Evolutionary conservation across 768 basidiomycete species (phyloP), one percentile per base, ranked within the genome.

Genomic region (Galerina sulciceps): DNA sequence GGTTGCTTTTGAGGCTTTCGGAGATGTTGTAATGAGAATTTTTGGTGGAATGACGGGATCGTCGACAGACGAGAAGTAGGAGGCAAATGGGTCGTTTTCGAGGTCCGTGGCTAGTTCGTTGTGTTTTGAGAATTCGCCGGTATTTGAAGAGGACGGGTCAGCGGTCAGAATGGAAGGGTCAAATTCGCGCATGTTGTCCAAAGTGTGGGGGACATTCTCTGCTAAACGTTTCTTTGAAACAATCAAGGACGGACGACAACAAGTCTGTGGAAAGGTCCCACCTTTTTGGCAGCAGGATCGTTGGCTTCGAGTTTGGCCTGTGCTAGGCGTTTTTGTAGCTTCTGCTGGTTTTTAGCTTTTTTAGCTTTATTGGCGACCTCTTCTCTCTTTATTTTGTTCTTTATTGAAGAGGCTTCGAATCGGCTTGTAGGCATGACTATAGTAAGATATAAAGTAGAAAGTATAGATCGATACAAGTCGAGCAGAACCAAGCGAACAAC

Each of bases 101-200:
- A 92, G 82, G 65, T 92, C 91, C 14, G 79, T 82, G 10, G 84
- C 84, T 34, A 84, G 73, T 66, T 93, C 91, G 31, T 86, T 79
- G 47, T 74, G 61, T 45, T 79, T 71, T n/a, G 75, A 62, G 13
- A 55, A 56, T 58, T 58, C 61, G 23, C 44, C 73, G 11, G 57
- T 53, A 53, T 62, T 65, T 18, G 76, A 74, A n/a, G 69, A 72
- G 5, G 79, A 78, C 34, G 85, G 84, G 58, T 85, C 77, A 40
- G 84, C 81, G 23, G 86, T 86, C 38, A 85, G 71, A 68, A 86
- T 80, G 37, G 86, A 86, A 6, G 88, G 88, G 68, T 90, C 90
- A 69, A 86, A 91, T 72, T 96, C 90, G 60, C 96, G 87, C 59
- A 87, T 91, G 70, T 98, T 99, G 69, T 99, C 97, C 20, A 98